These are phyloP conservation scores for Phaeosphaeria sp. DNA, from an alignment of 2,329 filamentous ascomycete genomes.

Conservation along the genomic window DNA sequence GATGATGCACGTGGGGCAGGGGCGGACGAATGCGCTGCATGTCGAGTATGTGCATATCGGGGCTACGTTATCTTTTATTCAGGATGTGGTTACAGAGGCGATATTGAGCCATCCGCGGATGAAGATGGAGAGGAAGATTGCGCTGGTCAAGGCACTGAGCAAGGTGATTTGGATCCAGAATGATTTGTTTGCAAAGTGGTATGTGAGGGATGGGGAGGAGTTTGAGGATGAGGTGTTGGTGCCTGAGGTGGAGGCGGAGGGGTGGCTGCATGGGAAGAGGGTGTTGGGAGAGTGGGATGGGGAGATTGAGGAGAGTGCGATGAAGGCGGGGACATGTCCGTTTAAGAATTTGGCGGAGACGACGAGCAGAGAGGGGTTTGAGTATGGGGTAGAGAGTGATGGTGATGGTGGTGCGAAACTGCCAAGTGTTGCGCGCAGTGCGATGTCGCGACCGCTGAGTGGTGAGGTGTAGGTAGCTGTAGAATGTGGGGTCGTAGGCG, in stretches of 20 bases:
- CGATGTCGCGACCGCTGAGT: slow-evolving; percentile 22
- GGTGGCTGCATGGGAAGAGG: slow-evolving; percentile 36
- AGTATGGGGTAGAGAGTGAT: too few species aligned
- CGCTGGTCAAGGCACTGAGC: slow-evolving; percentile 74
- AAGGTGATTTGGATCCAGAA: slow-evolving; percentile 92
- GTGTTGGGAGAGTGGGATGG: slow-evolving; percentile 38
- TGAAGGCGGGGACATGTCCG: slow-evolving; percentile 30
- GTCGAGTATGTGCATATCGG: slow-evolving; percentile 84
- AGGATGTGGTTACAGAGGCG: slow-evolving; percentile 78
- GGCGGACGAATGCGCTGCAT: slow-evolving; percentile 73
- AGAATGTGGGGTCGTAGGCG: too few species aligned
- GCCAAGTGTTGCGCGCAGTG: slow-evolving; percentile 10
- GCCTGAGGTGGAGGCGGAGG: slow-evolving; percentile 42
- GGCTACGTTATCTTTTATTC: slow-evolving; percentile 73
- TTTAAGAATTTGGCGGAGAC: slow-evolving; percentile 39
- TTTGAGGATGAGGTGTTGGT: slow-evolving; percentile 53
- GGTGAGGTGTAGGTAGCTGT: slow-evolving; percentile 7
- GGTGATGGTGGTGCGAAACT: neutral
- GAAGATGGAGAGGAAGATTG: slow-evolving; percentile 71
- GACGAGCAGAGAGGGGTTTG: slow-evolving; percentile 6
- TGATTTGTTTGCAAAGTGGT: slow-evolving; percentile 84
- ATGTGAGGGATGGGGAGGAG: slow-evolving; percentile 73
- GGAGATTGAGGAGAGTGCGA: slow-evolving; percentile 32
- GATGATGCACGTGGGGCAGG: slow-evolving; percentile 69
- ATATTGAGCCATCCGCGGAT: slow-evolving; percentile 75